Evolutionary conservation across 2,329 filamentous ascomycete genomes (phyloP).

Genomic region (Zarea fungicola): DNA sequence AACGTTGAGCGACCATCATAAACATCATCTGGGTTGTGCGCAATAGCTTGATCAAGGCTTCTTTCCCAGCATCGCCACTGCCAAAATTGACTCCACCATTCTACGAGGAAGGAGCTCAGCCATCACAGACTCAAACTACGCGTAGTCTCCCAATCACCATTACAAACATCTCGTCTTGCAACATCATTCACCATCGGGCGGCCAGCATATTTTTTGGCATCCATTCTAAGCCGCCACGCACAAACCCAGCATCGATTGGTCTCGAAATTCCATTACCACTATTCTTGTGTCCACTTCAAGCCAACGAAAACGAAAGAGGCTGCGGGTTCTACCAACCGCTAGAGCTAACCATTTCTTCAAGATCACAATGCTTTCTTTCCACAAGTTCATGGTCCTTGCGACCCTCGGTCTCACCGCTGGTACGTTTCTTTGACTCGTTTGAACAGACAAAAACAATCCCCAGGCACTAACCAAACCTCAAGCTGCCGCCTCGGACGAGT

Average conservation of each 20-base stretch:
- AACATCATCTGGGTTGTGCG: slow-evolving; percentile 1
- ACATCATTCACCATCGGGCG: background rate
- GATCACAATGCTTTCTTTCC: slow-evolving; percentile 23
- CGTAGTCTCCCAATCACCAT: background rate
- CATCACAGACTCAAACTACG: background rate
- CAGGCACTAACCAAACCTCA: background rate
- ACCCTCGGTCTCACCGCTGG: slow-evolving; percentile 4
- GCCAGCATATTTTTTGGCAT: slow-evolving; percentile 9
- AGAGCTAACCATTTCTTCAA: background rate
- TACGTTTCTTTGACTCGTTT: background rate
- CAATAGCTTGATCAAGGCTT: slow-evolving; percentile 5
- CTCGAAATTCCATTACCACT: background rate
- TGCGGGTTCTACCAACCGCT: background rate
- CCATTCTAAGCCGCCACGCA: background rate
- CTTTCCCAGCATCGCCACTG: background rate
- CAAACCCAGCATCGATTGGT: background rate
- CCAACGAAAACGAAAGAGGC: background rate
- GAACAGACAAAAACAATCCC: background rate
- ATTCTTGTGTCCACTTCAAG: background rate
- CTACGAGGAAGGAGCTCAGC: background rate
- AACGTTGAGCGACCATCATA: background rate
- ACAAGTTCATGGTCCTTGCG: slow-evolving; percentile 21
- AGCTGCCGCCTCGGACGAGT: slow-evolving; percentile 25
- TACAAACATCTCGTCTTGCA: background rate
- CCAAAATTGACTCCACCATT: background rate